Conservation (phyloP, 495 filamentous ascomycete species). For the Penicillium tannophilum region DNA sequence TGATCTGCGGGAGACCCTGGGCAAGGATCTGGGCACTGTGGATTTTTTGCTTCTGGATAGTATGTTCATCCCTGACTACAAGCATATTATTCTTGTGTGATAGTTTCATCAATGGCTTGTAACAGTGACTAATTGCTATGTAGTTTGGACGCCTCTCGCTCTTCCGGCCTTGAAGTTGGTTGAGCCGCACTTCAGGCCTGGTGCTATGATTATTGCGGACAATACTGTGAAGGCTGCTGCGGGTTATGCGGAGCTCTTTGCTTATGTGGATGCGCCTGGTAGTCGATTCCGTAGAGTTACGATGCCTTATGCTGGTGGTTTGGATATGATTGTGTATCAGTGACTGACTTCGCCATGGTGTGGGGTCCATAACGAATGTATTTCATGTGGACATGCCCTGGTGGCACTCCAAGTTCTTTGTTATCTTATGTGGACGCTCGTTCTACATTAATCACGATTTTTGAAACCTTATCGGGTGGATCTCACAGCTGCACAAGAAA, state of each 20-base stretch:
- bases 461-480: no score
- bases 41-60: conserved; percentile 61
- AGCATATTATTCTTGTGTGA: neutral
- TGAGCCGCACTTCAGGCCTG: conserved; percentile 43
- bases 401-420: no score
- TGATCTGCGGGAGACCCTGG: conserved; percentile 55
- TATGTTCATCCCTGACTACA: conserved; percentile 25
- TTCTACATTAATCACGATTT: no score
- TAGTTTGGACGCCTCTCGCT: conserved; percentile 57
- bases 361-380: no score
- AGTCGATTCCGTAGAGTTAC: conserved; percentile 24
- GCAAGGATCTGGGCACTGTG: conserved; percentile 42
- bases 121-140: neutral
- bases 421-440: no score
- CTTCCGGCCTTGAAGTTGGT: conserved; percentile 52
- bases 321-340: conserved; percentile 29
- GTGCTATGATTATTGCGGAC: conserved; percentile 54
- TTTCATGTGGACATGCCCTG: no score
- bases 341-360: neutral
- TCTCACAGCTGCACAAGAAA: no score
- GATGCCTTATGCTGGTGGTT: conserved; percentile 24
- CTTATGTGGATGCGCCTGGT: conserved; percentile 25
- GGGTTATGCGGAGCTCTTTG: conserved; percentile 42
- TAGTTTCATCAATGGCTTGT: neutral
- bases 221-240: conserved; percentile 41